A percentile compares a stretch with the other conserved stretches of the same genome.
These are phyloP conservation scores for Dothiorella sarmentorum DNA, from an alignment of 2,329 filamentous ascomycete species.

Conservation along the genomic window DNA sequence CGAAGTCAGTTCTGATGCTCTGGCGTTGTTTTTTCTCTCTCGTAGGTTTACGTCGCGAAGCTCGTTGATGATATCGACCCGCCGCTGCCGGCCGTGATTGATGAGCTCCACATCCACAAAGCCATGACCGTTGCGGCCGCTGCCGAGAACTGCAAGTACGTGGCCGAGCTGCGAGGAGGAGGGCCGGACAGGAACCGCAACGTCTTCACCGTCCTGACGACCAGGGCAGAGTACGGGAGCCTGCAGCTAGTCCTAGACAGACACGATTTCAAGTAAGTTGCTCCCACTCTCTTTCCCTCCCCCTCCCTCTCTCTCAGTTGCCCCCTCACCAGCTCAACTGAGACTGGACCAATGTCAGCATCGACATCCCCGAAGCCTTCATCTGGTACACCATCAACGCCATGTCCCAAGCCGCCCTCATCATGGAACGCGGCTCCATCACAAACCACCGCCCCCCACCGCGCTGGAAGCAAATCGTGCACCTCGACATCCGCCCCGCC, in stretches of 20 bases:
- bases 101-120: neutral
- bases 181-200: conserved; percentile 13
- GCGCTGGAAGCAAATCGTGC: conserved; percentile 17
- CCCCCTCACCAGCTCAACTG: no score
- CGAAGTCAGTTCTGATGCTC: no score
- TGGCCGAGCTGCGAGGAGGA: neutral
- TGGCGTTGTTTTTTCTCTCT: no score
- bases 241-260: neutral
- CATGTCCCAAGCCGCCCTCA: conserved; percentile 20
- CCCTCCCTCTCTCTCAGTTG: no score
- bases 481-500: conserved; percentile 23
- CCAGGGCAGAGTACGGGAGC: neutral
- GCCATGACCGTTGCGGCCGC: neutral
- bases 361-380: conserved; percentile 21
- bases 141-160: neutral
- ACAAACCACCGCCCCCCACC: neutral
- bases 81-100: neutral
- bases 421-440: conserved; percentile 5
- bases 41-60: neutral
- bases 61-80: neutral
- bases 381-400: conserved; percentile 23
- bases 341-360: no score
- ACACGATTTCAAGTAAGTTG: no score
- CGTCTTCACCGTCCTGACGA: neutral
- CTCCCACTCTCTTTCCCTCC: no score